Evolutionary conservation across 2,329 filamentous ascomycete genomes (phyloP).

Genomic region (Apiospora saccharicola): DNA sequence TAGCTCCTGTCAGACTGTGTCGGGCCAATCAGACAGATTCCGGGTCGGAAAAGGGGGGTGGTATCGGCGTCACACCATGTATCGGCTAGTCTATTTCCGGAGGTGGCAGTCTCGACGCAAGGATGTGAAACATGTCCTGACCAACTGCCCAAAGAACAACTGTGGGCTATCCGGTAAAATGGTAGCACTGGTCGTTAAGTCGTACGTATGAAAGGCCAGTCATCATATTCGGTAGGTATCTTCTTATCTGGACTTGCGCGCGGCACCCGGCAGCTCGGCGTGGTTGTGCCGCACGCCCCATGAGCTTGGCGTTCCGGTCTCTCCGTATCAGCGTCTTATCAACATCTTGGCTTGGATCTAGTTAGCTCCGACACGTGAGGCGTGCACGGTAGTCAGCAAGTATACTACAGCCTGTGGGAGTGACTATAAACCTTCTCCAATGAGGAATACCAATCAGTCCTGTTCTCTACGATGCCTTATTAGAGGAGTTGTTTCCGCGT

Average conservation of each 20-base stretch:
- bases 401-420: background rate
- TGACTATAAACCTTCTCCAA: background rate
- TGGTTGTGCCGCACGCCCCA: background rate
- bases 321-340: background rate
- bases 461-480: background rate
- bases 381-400: background rate
- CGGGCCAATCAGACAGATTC: background rate
- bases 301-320: background rate
- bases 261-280: background rate
- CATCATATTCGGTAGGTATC: background rate
- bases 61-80: constrained; percentile 6
- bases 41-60: background rate
- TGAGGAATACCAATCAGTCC: background rate
- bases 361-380: no score
- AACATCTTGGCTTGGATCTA: background rate
- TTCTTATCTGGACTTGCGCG: background rate
- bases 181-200: background rate
- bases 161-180: background rate
- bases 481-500: background rate
- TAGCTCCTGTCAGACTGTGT: background rate
- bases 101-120: background rate
- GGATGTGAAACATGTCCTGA: background rate
- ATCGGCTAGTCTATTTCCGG: constrained; percentile 11
- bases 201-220: background rate
- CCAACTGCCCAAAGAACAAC: no score